A percentile compares a stretch with the other conserved stretches of the same genome.
Evolutionary conservation across 2,329 filamentous ascomycete species (phyloP).

Genomic region (Arthroderma uncinatum): DNA sequence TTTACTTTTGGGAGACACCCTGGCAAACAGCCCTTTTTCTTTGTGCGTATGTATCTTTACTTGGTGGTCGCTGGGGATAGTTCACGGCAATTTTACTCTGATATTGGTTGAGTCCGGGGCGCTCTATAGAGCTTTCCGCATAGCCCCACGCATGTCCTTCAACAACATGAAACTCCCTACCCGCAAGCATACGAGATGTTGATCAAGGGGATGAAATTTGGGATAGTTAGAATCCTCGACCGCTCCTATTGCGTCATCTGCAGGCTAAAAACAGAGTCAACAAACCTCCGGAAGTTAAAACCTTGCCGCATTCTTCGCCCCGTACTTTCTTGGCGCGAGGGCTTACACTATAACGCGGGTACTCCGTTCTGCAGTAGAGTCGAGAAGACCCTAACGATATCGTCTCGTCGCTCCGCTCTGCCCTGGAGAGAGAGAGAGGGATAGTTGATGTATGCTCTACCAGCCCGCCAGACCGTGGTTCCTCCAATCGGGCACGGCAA

Average conservation of each 20-base stretch:
- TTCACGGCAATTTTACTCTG: background rate
- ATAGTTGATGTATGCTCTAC: background rate
- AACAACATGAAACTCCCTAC: background rate
- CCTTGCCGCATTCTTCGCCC: too few relatives aligned
- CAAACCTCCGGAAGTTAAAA: too few relatives aligned
- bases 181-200: background rate
- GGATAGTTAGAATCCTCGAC: background rate
- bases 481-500: background rate
- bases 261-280: too few relatives aligned
- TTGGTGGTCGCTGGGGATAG: background rate
- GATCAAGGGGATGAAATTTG: background rate
- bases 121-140: background rate
- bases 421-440: too few relatives aligned
- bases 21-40: background rate
- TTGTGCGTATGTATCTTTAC: background rate
- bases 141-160: background rate
- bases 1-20: background rate
- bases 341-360: too few relatives aligned
- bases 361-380: too few relatives aligned
- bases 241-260: background rate
- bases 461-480: background rate
- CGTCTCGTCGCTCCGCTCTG: background rate
- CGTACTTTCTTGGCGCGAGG: too few relatives aligned
- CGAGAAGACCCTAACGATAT: background rate
- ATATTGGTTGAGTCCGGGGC: background rate